phyloP scores from a whole-genome alignment of 1,284 basidiomycete genomes.

The Kalmanozyma brasiliensis region DNA sequence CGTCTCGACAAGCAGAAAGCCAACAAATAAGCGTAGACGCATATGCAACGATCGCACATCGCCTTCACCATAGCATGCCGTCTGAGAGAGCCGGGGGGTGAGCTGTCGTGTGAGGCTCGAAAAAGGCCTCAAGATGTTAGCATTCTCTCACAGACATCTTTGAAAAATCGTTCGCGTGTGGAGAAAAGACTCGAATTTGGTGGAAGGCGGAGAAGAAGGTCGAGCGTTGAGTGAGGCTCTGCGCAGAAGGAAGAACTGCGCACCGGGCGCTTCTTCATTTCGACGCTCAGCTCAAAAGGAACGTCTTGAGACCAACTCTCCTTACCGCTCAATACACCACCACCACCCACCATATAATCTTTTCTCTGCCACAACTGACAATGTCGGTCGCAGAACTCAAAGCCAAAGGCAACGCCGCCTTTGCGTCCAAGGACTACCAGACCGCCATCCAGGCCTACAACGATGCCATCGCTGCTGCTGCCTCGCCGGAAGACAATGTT shows the following conservation, averaged over 20 bases:
- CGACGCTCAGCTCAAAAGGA: not conserved
- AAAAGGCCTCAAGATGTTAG: not conserved
- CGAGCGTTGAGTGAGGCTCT: not conserved
- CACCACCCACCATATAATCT: not conserved
- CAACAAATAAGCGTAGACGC: conserved; percentile 12
- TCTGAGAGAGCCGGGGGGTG: not conserved
- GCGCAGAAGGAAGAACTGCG: not conserved
- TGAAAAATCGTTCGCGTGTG: conserved; percentile 16
- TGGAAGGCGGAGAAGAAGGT: conserved; percentile 16
- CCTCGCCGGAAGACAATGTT: conserved; percentile 63
- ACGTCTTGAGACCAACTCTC: not conserved
- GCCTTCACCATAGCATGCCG: no score
- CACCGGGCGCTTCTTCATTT: not conserved
- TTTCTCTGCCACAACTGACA: not conserved
- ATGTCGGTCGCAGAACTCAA: conserved; percentile 67
- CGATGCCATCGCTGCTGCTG: conserved; percentile 61
- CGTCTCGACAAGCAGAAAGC: conserved; percentile 32
- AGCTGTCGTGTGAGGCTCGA: conserved; percentile 1
- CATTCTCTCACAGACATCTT: not conserved
- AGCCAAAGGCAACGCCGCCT: conserved; percentile 66
- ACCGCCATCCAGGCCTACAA: conserved; percentile 63
- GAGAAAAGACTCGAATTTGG: conserved; percentile 44
- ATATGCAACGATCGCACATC: no score
- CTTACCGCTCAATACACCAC: not conserved
- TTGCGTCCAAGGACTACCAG: conserved; percentile 65